A percentile compares a stretch with the other conserved stretches of the same genome.
These are phyloP conservation scores for Metschnikowia bowlesiae DNA, from an alignment of 805 yeast species.

Conservation along the genomic window DNA sequence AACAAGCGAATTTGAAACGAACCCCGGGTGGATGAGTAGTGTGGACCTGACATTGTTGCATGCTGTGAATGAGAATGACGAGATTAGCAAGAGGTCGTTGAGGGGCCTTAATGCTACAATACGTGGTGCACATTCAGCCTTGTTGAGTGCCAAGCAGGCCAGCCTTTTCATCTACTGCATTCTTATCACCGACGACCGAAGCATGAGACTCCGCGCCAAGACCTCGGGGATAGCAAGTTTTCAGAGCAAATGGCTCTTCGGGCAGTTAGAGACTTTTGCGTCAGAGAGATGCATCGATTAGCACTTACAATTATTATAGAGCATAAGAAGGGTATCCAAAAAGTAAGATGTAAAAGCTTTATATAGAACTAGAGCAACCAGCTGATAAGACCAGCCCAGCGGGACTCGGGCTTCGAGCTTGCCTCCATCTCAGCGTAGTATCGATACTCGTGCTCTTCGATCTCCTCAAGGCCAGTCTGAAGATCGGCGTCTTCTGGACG, in stretches of 20 bases:
- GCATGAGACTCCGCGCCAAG: conserved; percentile 64
- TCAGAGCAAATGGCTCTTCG: conserved; percentile 59
- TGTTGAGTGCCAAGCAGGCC: conserved; percentile 35
- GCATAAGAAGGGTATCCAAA: neutral
- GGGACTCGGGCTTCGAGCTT: conserved; percentile 14
- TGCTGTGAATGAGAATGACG: conserved; percentile 42
- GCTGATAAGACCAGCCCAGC: conserved; percentile 11
- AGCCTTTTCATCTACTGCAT: conserved; percentile 51
- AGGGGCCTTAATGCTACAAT: conserved; percentile 29
- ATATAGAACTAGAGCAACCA: conserved; percentile 13
- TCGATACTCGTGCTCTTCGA: conserved; percentile 47
- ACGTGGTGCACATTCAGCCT: conserved; percentile 14
- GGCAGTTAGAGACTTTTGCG: conserved; percentile 43
- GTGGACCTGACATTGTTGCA: conserved; percentile 67
- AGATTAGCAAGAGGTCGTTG: conserved; percentile 34
- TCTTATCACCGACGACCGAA: conserved; percentile 68
- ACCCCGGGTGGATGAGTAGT: conserved; percentile 65
- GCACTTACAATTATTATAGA: neutral
- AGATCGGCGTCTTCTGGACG: conserved; percentile 46
- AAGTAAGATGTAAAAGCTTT: neutral
- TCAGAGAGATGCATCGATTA: conserved; percentile 50
- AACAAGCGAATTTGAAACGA: conserved; percentile 68
- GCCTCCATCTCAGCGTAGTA: conserved; percentile 34
- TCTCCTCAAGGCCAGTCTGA: conserved; percentile 40
- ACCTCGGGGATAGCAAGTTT: conserved; percentile 50